phyloP scores from a whole-genome alignment of 192 early-diverging fungal species.

The Pilaira anomala region DNA sequence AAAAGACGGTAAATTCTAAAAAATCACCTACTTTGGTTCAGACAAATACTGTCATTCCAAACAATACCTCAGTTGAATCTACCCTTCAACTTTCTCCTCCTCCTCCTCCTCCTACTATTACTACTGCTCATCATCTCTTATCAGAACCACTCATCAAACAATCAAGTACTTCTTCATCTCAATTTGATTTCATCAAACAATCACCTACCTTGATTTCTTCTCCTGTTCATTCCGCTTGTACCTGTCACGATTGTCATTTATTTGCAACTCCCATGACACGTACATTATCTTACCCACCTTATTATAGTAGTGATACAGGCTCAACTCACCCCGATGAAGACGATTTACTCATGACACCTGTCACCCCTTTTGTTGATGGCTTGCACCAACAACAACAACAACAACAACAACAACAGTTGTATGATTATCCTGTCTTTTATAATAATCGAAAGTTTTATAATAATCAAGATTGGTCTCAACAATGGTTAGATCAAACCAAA shows the following conservation, averaged over 20 bases:
- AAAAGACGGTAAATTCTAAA: constrained; percentile 47
- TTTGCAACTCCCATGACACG: constrained; percentile 9
- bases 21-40: background rate
- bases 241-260: background rate
- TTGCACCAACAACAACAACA: background rate
- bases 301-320: background rate
- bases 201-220: too few species aligned
- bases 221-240: background rate
- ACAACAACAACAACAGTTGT: background rate
- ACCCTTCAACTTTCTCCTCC: background rate
- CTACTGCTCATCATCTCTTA: too few species aligned
- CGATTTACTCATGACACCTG: constrained; percentile 15
- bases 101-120: background rate
- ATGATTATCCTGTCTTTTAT: background rate
- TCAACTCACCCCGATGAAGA: constrained; percentile 7
- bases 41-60: background rate
- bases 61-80: background rate
- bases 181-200: background rate
- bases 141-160: constrained; percentile 7
- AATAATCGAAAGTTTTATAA: background rate
- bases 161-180: constrained; percentile 1
- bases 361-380: constrained; percentile 9
- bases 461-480: too few species aligned
- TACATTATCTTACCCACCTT: constrained; percentile 8
- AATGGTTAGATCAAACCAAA: too few species aligned